Evolutionary conservation across 176 grass and related monocot species (phyloP).

Genomic region (Tuctoria greenei): DNA sequence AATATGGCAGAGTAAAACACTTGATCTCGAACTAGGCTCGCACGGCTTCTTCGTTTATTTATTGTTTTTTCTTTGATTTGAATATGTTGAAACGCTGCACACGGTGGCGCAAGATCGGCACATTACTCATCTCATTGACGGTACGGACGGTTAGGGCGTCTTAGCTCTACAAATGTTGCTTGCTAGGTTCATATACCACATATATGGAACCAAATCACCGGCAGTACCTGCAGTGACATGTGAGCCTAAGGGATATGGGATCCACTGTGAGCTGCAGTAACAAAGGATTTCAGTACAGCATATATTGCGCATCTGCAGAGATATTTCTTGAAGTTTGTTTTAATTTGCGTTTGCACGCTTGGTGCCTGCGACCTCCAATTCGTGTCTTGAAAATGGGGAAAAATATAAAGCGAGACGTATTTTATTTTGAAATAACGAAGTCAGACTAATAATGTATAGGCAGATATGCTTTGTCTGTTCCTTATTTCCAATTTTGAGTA

Average conservation of each 20-base stretch:
- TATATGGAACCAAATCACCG: too few species aligned
- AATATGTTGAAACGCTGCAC: too few species aligned
- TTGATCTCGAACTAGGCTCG: not conserved
- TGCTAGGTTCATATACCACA: not conserved
- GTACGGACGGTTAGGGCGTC: too few species aligned
- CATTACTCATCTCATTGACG: too few species aligned
- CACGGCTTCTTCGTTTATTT: not conserved
- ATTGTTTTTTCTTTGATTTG: too few species aligned
- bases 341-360: constrained; percentile 13
- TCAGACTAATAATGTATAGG: not conserved
- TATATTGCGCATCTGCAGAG: not conserved
- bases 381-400: not conserved
- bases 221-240: too few species aligned
- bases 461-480: not conserved
- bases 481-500: not conserved
- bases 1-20: not conserved
- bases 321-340: constrained; percentile 8
- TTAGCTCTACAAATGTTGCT: not conserved
- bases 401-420: not conserved
- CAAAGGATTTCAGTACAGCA: too few species aligned
- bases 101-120: too few species aligned
- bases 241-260: too few species aligned
- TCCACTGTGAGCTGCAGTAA: too few species aligned
- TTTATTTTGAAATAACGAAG: not conserved
- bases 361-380: constrained; percentile 18